Conservation (phyloP, 805 yeast species). For the Ogataea angusta region DNA sequence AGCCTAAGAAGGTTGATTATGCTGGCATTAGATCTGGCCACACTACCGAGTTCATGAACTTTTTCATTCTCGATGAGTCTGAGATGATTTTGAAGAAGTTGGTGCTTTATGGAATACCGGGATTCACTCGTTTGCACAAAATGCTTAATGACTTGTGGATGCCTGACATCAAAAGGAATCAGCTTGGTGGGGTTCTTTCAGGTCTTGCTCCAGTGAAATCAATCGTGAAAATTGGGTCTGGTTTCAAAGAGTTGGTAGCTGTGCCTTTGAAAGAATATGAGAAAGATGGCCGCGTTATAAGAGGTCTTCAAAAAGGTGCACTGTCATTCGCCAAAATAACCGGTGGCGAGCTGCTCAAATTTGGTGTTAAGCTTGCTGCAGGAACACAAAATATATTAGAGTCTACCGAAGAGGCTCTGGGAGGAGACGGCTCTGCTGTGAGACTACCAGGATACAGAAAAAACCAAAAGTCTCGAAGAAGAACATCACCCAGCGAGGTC, state of each 20-base stretch:
- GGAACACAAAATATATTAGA: slow-evolving; percentile 85
- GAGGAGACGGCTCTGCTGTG: slow-evolving; percentile 63
- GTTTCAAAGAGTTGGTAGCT: slow-evolving; percentile 67
- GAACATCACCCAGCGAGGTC: slow-evolving; percentile 11
- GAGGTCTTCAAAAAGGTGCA: slow-evolving; percentile 76
- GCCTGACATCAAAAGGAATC: slow-evolving; percentile 82
- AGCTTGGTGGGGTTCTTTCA: slow-evolving; percentile 72
- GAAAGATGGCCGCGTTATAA: slow-evolving; percentile 64
- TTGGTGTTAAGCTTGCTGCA: slow-evolving; percentile 82
- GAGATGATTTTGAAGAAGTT: slow-evolving; percentile 60
- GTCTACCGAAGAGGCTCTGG: slow-evolving; percentile 72
- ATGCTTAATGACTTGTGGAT: slow-evolving; percentile 72
- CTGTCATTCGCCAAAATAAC: slow-evolving; percentile 71
- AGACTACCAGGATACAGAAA: slow-evolving; percentile 20
- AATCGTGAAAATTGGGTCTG: slow-evolving; percentile 72
- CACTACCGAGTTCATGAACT: slow-evolving; percentile 80
- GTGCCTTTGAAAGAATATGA: slow-evolving; percentile 73
- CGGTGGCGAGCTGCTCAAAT: slow-evolving; percentile 70
- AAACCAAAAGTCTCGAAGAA: slow-evolving; percentile 6
- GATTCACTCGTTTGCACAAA: slow-evolving; percentile 58
- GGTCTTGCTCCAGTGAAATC: slow-evolving; percentile 84
- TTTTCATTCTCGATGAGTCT: slow-evolving; percentile 86
- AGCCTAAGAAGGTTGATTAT: slow-evolving; percentile 85
- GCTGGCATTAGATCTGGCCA: slow-evolving; percentile 84
- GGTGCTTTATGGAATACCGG: slow-evolving; percentile 71